A percentile compares a stretch with the other conserved stretches of the same genome.
Conservation (phyloP, 192 early-diverging fungal species). For the Dissophora ornata region DNA sequence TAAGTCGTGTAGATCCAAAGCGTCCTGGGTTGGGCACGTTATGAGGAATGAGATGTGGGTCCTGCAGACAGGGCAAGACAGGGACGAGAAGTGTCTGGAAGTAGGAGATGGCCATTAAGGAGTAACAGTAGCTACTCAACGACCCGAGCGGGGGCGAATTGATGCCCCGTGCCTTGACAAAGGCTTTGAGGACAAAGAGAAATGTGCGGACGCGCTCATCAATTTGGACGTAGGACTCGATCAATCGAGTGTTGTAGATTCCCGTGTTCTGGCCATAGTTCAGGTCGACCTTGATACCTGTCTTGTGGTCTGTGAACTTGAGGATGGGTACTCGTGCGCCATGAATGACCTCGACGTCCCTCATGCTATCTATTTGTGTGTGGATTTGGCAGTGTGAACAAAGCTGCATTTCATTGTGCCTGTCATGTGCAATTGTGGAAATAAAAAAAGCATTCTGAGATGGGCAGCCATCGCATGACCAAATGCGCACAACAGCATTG, state of each 20-base stretch:
- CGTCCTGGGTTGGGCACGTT: slow-evolving; percentile 42
- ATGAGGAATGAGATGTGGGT: slow-evolving; percentile 50
- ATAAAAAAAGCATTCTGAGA: too few species aligned
- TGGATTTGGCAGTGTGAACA: too few species aligned
- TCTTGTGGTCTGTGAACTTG: slow-evolving; percentile 50
- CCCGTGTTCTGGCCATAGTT: slow-evolving; percentile 48
- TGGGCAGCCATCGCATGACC: too few species aligned
- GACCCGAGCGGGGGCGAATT: slow-evolving; percentile 32
- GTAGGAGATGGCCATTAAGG: slow-evolving; percentile 50
- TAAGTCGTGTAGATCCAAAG: slow-evolving; percentile 17
- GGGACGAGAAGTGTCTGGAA: slow-evolving; percentile 38
- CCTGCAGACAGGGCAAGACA: slow-evolving; percentile 37
- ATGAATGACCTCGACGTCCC: slow-evolving; percentile 44
- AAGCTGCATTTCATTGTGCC: too few species aligned
- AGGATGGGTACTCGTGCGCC: slow-evolving; percentile 41
- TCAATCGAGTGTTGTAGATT: slow-evolving; percentile 48
- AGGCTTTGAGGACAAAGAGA: slow-evolving; percentile 45
- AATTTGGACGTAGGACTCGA: slow-evolving; percentile 44
- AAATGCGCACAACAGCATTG: too few species aligned
- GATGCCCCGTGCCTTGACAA: slow-evolving; percentile 50
- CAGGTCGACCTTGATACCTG: slow-evolving; percentile 41
- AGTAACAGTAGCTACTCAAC: slow-evolving; percentile 47
- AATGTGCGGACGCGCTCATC: slow-evolving; percentile 44
- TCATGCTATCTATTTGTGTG: slow-evolving; percentile 55
- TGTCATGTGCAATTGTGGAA: too few species aligned